A percentile compares a stretch with the other conserved stretches of the same genome.
phyloP scores from a whole-genome alignment of 805 yeast genomes.

The Phaffomyces thermotolerans region DNA sequence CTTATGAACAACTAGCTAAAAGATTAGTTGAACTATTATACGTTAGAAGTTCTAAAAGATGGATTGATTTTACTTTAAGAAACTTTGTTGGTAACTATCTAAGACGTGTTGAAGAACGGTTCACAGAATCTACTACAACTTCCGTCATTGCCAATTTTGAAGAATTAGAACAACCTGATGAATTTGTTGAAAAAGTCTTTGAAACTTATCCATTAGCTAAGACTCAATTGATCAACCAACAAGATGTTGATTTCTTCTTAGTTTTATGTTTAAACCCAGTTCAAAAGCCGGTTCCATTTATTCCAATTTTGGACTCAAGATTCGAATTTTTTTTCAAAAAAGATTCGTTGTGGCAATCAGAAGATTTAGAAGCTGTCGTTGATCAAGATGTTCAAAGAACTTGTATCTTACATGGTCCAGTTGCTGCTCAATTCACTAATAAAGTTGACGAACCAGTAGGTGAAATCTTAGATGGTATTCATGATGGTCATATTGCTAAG shows the following conservation, averaged over 20 bases:
- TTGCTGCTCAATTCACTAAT: constrained; percentile 88
- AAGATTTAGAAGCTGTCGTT: constrained; percentile 91
- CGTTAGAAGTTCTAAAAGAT: constrained; percentile 66
- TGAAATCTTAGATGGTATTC: constrained; percentile 81
- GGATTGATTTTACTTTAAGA: constrained; percentile 86
- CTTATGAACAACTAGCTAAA: constrained; percentile 82
- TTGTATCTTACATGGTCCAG: constrained; percentile 98
- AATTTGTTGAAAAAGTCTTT: constrained; percentile 52
- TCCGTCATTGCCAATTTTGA: constrained; percentile 71
- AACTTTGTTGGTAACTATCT: constrained; percentile 80
- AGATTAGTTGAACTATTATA: constrained; percentile 86
- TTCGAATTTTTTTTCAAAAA: constrained; percentile 96
- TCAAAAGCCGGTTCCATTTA: constrained; percentile 97
- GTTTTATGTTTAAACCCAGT: constrained; percentile 71
- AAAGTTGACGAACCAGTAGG: constrained; percentile 88
- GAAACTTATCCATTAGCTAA: constrained; percentile 65
- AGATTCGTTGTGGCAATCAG: constrained; percentile 98
- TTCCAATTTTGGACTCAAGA: constrained; percentile 90
- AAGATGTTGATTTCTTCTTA: constrained; percentile 91
- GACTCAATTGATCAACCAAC: constrained; percentile 83
- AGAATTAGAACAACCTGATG: constrained; percentile 62
- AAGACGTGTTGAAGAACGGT: constrained; percentile 96
- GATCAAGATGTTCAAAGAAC: constrained; percentile 96
- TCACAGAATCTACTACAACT: constrained; percentile 47
- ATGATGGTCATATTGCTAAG: constrained; percentile 77